These are phyloP conservation scores for Fusarium mexicanum DNA, from an alignment of 2,329 filamentous ascomycete genomes.

Conservation along the genomic window DNA sequence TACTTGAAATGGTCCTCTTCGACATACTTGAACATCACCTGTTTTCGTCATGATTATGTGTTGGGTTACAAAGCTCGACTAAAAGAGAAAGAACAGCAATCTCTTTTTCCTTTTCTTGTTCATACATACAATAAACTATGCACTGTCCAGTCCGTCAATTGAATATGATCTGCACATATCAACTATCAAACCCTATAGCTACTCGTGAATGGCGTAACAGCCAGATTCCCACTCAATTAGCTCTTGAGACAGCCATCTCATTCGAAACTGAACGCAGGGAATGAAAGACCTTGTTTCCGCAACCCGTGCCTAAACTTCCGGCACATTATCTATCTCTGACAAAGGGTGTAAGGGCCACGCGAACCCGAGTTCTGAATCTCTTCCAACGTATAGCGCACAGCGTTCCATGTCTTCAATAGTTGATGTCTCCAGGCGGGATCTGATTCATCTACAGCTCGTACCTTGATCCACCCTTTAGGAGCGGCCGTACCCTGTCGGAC, in stretches of 20 bases:
- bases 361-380: not conserved
- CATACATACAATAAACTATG: not conserved
- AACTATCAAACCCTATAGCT: not conserved
- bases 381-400: not conserved
- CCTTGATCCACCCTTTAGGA: not conserved
- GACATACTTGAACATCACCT: not conserved
- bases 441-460: not conserved
- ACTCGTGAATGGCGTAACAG: not conserved
- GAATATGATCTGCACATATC: not conserved
- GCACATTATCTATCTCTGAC: not conserved
- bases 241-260: accelerated
- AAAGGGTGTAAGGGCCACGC: accelerated
- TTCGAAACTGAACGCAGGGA: too few species aligned
- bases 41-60: not conserved
- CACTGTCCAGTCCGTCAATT: not conserved
- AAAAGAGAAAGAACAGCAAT: not conserved
- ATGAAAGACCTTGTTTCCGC: not conserved
- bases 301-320: not conserved
- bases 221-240: not conserved
- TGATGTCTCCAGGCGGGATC: not conserved
- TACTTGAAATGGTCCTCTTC: not conserved
- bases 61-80: not conserved
- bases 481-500: not conserved
- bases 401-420: not conserved
- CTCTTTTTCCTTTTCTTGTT: not conserved